Base-by-base conservation (phyloP, 345 rosid genomes). In the Eucalyptus marginata region DNA sequence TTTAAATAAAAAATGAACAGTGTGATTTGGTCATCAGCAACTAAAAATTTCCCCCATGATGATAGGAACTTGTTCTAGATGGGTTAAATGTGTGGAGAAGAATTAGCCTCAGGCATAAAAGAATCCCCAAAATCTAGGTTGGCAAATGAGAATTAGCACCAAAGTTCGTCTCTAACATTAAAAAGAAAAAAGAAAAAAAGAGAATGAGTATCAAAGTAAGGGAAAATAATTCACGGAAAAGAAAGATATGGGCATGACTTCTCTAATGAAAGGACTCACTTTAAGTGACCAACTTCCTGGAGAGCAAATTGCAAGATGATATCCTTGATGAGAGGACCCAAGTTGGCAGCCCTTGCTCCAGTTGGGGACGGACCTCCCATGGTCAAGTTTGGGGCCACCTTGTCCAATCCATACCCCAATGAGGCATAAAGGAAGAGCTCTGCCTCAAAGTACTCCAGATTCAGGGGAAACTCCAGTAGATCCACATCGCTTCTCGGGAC, bases 231-330 rank as follows among this genome's bases (percentile, higher is more conserved):
- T 6, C 13, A 66, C 24, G 52, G 43, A 47, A 51, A 49, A 58
- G 49, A 24, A 68, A n/a, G 25, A 29, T 44, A 46, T 17, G 87
- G 29, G 49, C 25, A 79, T 46, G 13, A 54, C 68, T 31, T 58
- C 22, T 46, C 15, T 15, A 13, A 40, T 43, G 36, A 46, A 36
- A 46, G 27, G 86, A 66, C 43, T 33, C 47, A 95, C 98, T 96
- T 95, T 92, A 97, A 86, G 90, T 98, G 99, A 33, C 98, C 99
- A 64, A 98, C 96, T 93, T 98, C 98, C 94, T 97, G 99, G 93
- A 93, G 92, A 51, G 95, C 98, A 90, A 98, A 98, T 85, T 98
- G 99, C 86, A 89, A 66, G 92, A 98, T 90, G 58, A 97, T 44
- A 91, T 95, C 97, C 66, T 90, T 92, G 12, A 94, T 94, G 33